phyloP scores from a whole-genome alignment of 2,329 filamentous ascomycete genomes.

The Shiraia bambusicola region DNA sequence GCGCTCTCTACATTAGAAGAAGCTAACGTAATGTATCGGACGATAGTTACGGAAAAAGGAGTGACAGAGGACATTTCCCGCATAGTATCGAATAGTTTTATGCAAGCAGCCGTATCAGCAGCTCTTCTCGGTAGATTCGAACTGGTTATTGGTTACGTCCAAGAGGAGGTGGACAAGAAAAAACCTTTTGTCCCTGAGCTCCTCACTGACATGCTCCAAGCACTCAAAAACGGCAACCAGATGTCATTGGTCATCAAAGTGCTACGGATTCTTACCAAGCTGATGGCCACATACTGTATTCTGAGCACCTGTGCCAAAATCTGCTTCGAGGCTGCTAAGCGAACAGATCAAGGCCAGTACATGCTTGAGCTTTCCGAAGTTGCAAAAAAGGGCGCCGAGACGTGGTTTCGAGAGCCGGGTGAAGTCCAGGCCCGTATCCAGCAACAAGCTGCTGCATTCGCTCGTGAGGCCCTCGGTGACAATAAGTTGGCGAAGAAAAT shows the following conservation, averaged over 20 bases:
- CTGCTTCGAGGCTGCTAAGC: not conserved
- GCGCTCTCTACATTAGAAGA: too few species aligned
- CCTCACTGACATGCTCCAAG: not conserved
- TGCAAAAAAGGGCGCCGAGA: not conserved
- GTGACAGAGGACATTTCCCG: too few species aligned
- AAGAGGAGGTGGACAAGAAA: not conserved
- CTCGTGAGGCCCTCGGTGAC: not conserved
- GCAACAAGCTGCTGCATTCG: not conserved
- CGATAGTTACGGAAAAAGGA: too few species aligned
- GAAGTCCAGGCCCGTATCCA: not conserved
- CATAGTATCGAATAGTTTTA: not conserved
- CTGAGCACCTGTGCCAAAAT: not conserved
- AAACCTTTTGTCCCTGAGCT: not conserved
- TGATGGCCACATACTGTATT: not conserved
- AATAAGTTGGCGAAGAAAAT: not conserved
- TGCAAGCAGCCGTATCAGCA: not conserved
- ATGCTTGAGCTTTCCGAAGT: not conserved
- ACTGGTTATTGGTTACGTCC: not conserved
- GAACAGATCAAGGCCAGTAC: not conserved
- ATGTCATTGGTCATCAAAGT: not conserved
- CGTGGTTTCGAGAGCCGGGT: not conserved
- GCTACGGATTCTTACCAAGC: not conserved
- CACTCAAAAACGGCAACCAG: not conserved
- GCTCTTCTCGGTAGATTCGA: not conserved
- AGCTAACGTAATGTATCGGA: too few species aligned